Base-by-base conservation (phyloP, 1,139 yeast genomes). In the Saccharomyces hybrid region DNA sequence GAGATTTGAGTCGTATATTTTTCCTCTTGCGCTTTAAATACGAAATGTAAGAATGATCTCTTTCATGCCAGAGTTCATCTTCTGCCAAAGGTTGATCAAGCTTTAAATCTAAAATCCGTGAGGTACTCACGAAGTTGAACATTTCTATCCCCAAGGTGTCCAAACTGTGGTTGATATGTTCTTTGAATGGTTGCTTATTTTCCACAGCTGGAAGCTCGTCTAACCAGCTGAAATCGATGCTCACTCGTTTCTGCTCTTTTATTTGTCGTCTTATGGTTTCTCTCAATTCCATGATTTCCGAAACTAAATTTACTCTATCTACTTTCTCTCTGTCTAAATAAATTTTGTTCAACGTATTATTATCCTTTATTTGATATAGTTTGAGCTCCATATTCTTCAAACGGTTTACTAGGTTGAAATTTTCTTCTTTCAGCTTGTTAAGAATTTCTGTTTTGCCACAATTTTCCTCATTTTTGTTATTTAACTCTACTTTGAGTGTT, bases 241-340 rank as follows among this genome's bases (percentile, higher is more conserved):
- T 5, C 8, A 13, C 25, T 3, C 11, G 44, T 38, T 38, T 38
- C 11, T 16, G 4, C 9, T 38, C 44, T 38, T 38, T 38, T 38
- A 38, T 6, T 38, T 16, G 44, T 38, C 44, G 13, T 20, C 20
- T 38, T 5, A 38, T 5, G 7, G 44, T 20, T 34, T 48, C 46
- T 29, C 55, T 48, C 29, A 59, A 47, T 48, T 58, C 61, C 23
- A 50, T 51, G 23, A 61, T 55, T 41, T 61, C 61, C 9, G 60
- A 51, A 11, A 59, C 48, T 16, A 61, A 50, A 32, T 57, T 58
- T 2, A 58, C 20, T 27, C 54, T 55, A 26, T 54, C 55, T 8
- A 49, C 38, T 8, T 52, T 51, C 13, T 56, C 52, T 41, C 49
- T 34, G 11, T 56, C 56, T 23, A 54, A 20, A 6, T 50, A 31